Evolutionary conservation across 148 eudicot species (phyloP), one percentile per base, ranked within the genome.

Genomic region (Euryodendron excelsum): DNA sequence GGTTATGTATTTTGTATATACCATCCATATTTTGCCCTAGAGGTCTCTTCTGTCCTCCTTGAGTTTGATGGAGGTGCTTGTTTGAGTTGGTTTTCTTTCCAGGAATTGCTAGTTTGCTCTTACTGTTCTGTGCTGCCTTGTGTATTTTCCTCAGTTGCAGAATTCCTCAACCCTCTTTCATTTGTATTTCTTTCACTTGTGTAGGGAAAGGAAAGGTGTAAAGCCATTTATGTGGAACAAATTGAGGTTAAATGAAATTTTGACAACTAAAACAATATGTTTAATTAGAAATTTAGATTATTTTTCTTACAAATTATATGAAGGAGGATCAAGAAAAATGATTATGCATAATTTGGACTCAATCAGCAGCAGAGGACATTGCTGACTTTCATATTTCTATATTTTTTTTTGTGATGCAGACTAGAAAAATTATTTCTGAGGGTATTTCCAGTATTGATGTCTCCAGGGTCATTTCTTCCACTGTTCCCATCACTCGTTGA

Each of bases 391-490:
- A 25, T 75, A 31, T 13, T 14, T 62, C 33, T 59, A 11, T 28
- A 37, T 15, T 63, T 9, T 25, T 62, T 28, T 59, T 20, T 28
- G 36, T 74, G 20, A 41, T 81, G 78, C 92, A 96, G 99, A 84
- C 75, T 96, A 76, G 93, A 85, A 81, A 88, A 90, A 68, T 80
- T 82, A 68, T 96, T 92, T 84, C 82, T 87, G 47, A 84, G 78
- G 81, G 85, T 96, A 64, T 89, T 93, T 78, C 92, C 98, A 63
- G 89, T 85, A 56, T 85, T 96, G 79, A 88, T 93, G 76, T 89
- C 95, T 61, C 92, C 91, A 59, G 98, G 98, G 55, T 90, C 99
- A 73, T 90, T 93, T 82, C 91, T 96, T 84, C 97, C 97, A 45
- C 84, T 93, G 33, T 93, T 92, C 78, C 89, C 89, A 72, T 87